Conservation (phyloP, 768 basidiomycete genomes). For the Agaricus blazei region DNA sequence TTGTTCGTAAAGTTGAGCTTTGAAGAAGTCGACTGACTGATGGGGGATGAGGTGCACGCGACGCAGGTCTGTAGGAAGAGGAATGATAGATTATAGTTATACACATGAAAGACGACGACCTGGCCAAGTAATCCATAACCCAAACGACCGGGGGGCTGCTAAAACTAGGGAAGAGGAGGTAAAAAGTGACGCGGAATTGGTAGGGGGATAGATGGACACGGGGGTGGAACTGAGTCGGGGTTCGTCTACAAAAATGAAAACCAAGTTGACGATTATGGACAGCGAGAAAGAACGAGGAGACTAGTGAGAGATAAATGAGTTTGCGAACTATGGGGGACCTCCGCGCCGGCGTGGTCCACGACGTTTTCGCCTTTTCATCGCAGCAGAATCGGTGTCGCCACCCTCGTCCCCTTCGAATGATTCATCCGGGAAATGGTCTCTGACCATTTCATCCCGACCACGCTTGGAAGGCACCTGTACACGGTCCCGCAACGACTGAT, state of each 20-base stretch:
- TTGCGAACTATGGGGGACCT: conserved; percentile 5
- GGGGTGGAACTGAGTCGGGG: not conserved
- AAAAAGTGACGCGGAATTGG: not conserved
- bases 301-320: not conserved
- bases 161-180: conserved; percentile 4
- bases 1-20: not conserved
- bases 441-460: conserved; percentile 6
- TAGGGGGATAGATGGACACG: not conserved
- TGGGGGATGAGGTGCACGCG: not conserved
- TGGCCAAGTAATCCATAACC: conserved; percentile 11
- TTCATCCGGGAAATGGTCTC: not conserved
- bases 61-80: conserved; percentile 9
- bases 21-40: not conserved
- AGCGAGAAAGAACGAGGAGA: conserved; percentile 1
- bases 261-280: conserved; percentile 1
- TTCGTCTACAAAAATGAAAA: conserved; percentile 3
- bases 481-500: conserved; percentile 11
- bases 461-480: conserved; percentile 11
- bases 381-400: not conserved
- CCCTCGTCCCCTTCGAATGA: conserved; percentile 3
- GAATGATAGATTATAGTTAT: conserved; percentile 11
- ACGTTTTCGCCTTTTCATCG: conserved; percentile 4
- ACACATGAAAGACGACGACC: conserved; percentile 10
- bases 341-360: conserved; percentile 1
- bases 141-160: conserved; percentile 4